Evolutionary conservation across 2,329 filamentous ascomycete genomes (phyloP).

Genomic region (Pseudophaeomoniella oleicola): DNA sequence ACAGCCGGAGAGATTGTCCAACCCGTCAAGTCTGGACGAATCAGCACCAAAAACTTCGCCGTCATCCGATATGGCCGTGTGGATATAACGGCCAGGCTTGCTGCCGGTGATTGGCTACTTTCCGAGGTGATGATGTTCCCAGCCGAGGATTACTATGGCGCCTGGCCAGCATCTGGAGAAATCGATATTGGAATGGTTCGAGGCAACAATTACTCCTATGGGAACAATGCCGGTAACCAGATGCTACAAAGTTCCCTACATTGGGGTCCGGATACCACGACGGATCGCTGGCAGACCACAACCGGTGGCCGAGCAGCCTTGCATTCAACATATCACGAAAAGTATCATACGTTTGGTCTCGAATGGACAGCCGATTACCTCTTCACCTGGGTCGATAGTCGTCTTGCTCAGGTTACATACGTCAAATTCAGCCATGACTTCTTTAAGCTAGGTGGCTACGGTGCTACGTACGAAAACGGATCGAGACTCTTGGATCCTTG

Average conservation of each 20-base stretch:
- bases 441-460: neutral
- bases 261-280: slow-evolving; percentile 25
- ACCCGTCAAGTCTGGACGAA: slow-evolving; percentile 34
- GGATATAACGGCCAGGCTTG: slow-evolving; percentile 39
- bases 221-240: slow-evolving; percentile 27
- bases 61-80: slow-evolving; percentile 35
- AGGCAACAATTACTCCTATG: slow-evolving; percentile 29
- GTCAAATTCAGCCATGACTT: neutral
- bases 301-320: neutral
- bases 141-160: slow-evolving; percentile 30
- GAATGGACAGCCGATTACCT: slow-evolving; percentile 40
- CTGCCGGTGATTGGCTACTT: slow-evolving; percentile 42
- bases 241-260: slow-evolving; percentile 30
- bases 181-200: slow-evolving; percentile 39
- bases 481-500: neutral
- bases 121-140: slow-evolving; percentile 39
- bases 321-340: slow-evolving; percentile 8
- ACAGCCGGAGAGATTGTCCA: slow-evolving; percentile 32
- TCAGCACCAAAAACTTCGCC: slow-evolving; percentile 33
- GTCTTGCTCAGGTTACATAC: neutral
- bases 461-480: neutral
- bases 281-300: neutral
- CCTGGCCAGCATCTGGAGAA: slow-evolving; percentile 37
- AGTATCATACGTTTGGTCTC: slow-evolving; percentile 37
- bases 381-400: slow-evolving; percentile 35